Conservation (phyloP, 169 alveolate species). For the Cryptosporidium sp. region DNA sequence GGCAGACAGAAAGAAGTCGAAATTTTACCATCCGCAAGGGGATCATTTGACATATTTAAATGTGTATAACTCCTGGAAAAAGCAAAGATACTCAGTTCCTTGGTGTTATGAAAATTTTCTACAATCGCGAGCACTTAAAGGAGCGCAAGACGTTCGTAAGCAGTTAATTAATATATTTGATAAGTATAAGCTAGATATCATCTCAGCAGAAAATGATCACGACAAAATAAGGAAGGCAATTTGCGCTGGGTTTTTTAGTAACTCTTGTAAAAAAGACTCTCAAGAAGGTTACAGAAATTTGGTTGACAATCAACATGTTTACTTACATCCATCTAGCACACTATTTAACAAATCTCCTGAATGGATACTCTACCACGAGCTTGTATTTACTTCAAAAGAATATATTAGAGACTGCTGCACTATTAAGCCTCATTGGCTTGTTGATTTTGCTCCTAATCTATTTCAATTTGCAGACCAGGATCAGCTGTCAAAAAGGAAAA, state of each 20-base stretch:
- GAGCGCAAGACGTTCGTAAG: constrained; percentile 97
- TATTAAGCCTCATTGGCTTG: constrained; percentile 97
- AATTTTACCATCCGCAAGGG: constrained; percentile 97
- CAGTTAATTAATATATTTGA: constrained; percentile 95
- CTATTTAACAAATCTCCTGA: constrained; percentile 96
- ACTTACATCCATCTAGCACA: constrained; percentile 98
- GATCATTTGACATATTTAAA: constrained; percentile 96
- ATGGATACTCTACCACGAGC: constrained; percentile 98
- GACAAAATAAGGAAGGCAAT: constrained; percentile 94
- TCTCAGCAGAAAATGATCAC: constrained; percentile 89
- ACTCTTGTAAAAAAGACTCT: constrained; percentile 96
- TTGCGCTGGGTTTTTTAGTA: constrained; percentile 97
- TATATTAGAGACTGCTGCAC: constrained; percentile 97
- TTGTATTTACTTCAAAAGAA: constrained; percentile 98
- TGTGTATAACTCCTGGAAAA: constrained; percentile 95
- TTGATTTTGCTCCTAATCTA: constrained; percentile 98
- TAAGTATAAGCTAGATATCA: constrained; percentile 91
- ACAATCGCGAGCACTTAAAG: constrained; percentile 94
- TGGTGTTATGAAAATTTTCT: constrained; percentile 99
- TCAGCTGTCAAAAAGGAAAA: constrained; percentile 90
- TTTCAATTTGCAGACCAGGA: constrained; percentile 92
- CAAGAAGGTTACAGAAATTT: constrained; percentile 97
- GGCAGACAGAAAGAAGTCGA: constrained; percentile 96
- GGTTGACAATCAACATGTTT: constrained; percentile 96
- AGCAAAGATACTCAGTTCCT: constrained; percentile 90